Conservation (phyloP, 306 rosid species). For the Castanospermum australe region DNA sequence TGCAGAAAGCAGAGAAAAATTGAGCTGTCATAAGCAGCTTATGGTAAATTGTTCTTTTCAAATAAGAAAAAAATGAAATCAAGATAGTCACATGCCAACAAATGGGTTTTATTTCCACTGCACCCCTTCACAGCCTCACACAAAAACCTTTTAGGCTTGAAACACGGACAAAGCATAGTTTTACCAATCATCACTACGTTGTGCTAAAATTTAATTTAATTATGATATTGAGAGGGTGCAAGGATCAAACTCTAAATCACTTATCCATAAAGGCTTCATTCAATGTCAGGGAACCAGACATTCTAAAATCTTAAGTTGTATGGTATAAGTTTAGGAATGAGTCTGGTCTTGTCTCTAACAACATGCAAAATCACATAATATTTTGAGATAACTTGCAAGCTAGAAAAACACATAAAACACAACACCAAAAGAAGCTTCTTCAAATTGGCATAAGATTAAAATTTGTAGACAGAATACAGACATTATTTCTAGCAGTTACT, state of each 20-base stretch:
- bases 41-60: not conserved
- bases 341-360: not conserved
- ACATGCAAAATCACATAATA: not conserved
- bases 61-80: not conserved
- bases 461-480: not conserved
- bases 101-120: not conserved
- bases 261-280: not conserved
- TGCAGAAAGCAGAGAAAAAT: not conserved
- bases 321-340: not conserved
- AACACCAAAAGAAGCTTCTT: not conserved
- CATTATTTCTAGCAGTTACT: not conserved
- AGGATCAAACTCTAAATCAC: conserved; percentile 5
- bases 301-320: not conserved
- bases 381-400: not conserved
- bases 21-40: not conserved
- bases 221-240: not conserved
- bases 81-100: not conserved
- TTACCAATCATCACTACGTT: not conserved
- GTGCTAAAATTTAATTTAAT: not conserved
- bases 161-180: not conserved
- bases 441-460: not conserved
- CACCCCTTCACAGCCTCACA: not conserved
- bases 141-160: not conserved
- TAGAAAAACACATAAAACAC: not conserved
- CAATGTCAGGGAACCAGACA: not conserved